Conservation (phyloP, 2,329 filamentous ascomycete genomes). For the Gaeumannomyces tritici region DNA sequence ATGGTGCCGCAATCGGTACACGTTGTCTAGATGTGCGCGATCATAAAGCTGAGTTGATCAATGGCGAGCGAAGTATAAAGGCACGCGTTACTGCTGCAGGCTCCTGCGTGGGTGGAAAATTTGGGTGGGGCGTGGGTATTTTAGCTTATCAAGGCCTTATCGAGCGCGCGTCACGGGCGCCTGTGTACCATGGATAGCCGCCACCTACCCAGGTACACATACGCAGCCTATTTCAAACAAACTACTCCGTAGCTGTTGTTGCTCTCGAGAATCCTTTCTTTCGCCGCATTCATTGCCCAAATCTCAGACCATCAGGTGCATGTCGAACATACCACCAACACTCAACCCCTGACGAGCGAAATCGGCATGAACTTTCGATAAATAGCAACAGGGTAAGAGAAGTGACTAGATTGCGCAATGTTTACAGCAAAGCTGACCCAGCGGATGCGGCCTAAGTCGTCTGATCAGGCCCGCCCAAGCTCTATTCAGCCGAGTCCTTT, state of each 20-base stretch:
- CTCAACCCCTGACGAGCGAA: too few species aligned
- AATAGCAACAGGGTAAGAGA: neutral
- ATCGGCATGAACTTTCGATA: neutral
- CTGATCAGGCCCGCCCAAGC: conserved; percentile 3
- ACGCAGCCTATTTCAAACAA: too few species aligned
- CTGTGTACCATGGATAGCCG: neutral
- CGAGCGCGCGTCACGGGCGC: neutral
- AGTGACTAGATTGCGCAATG: neutral
- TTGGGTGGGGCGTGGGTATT: neutral
- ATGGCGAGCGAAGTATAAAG: neutral
- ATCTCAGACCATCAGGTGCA: neutral
- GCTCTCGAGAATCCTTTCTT: too few species aligned
- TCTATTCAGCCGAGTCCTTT: conserved; percentile 19
- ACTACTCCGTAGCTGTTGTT: too few species aligned
- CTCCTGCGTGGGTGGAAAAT: neutral
- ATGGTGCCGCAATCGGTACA: neutral
- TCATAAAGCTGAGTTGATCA: neutral
- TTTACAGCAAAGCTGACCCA: neutral
- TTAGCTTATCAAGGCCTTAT: neutral
- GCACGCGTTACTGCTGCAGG: neutral
- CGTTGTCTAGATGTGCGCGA: neutral
- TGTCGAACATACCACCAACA: neutral
- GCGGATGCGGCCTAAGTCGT: neutral
- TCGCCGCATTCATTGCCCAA: too few species aligned
- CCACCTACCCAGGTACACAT: too few species aligned